Evolutionary conservation across 2,329 filamentous ascomycete genomes (phyloP).

Genomic region (Ampelomyces quisqualis): DNA sequence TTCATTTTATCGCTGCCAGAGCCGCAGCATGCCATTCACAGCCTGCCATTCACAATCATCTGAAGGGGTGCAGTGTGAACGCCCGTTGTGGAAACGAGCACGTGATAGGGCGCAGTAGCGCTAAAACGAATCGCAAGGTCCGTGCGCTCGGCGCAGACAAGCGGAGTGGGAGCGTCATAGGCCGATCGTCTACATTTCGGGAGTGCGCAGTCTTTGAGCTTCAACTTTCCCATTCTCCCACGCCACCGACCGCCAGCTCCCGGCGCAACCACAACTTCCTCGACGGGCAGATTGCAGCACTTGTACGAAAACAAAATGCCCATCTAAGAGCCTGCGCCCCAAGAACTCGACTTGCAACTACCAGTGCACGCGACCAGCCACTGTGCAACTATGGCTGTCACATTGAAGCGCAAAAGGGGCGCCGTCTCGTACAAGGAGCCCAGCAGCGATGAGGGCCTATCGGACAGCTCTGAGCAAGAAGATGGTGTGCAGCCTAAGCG

Average conservation of each 20-base stretch:
- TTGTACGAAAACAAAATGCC: background rate
- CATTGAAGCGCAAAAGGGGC: constrained; percentile 40
- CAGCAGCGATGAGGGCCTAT: constrained; percentile 37
- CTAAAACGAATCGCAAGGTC: background rate
- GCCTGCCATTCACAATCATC: background rate
- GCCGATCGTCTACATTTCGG: background rate
- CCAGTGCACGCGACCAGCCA: background rate
- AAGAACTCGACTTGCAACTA: background rate
- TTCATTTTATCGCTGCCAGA: too few relatives aligned
- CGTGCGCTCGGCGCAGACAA: background rate
- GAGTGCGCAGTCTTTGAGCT: background rate
- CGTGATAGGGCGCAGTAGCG: constrained; percentile 3
- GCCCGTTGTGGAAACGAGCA: background rate
- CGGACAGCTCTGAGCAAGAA: constrained; percentile 21
- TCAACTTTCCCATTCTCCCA: background rate
- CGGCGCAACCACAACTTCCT: background rate
- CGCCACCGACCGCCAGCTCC: background rate
- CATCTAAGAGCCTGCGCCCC: background rate
- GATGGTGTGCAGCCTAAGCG: constrained; percentile 14
- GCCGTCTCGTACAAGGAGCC: constrained; percentile 42
- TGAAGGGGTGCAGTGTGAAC: background rate
- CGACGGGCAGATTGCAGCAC: too few relatives aligned
- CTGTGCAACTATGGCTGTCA: constrained; percentile 25
- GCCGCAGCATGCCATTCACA: background rate
- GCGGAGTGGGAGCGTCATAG: constrained; percentile 4